Evolutionary conservation across 1,139 yeast species (phyloP).

Genomic region (Arxiozyma heterogenica): DNA sequence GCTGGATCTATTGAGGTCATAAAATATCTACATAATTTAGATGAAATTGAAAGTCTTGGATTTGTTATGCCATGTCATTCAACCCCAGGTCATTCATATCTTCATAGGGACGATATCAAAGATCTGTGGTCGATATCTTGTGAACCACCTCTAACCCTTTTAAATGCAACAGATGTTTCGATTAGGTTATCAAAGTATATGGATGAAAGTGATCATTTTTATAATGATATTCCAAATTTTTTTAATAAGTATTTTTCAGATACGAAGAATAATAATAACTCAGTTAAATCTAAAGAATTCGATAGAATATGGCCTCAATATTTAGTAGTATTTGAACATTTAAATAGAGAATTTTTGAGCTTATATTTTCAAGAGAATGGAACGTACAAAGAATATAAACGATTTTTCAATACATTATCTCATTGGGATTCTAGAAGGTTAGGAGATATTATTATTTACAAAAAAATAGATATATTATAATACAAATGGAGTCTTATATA

Average conservation of each 20-base stretch:
- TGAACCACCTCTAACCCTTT: constrained; percentile 65
- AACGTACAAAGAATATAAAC: constrained; percentile 39
- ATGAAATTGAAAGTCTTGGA: constrained; percentile 48
- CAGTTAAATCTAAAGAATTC: constrained; percentile 19
- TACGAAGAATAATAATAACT: constrained; percentile 17
- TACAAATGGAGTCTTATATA: constrained; percentile 4
- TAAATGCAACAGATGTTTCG: constrained; percentile 25
- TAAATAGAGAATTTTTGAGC: constrained; percentile 38
- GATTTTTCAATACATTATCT: constrained; percentile 68
- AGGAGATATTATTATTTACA: constrained; percentile 68
- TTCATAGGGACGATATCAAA: constrained; percentile 49
- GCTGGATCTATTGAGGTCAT: constrained; percentile 73
- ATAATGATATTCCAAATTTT: constrained; percentile 52
- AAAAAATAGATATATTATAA: constrained; percentile 5
- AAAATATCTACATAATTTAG: constrained; percentile 40
- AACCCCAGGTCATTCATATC: constrained; percentile 86
- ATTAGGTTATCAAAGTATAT: constrained; percentile 40
- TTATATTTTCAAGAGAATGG: constrained; percentile 33
- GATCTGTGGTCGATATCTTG: constrained; percentile 75
- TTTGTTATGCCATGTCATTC: constrained; percentile 94
- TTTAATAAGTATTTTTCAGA: constrained; percentile 40
- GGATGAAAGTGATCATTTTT: constrained; percentile 84
- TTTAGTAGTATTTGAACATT: constrained; percentile 60
- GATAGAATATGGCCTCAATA: constrained; percentile 60
- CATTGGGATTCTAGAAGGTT: constrained; percentile 81